Evolutionary conservation across 176 grass and related monocot species (phyloP), one percentile per base, ranked within the genome.

Genomic region (Aegilops speltoides): DNA sequence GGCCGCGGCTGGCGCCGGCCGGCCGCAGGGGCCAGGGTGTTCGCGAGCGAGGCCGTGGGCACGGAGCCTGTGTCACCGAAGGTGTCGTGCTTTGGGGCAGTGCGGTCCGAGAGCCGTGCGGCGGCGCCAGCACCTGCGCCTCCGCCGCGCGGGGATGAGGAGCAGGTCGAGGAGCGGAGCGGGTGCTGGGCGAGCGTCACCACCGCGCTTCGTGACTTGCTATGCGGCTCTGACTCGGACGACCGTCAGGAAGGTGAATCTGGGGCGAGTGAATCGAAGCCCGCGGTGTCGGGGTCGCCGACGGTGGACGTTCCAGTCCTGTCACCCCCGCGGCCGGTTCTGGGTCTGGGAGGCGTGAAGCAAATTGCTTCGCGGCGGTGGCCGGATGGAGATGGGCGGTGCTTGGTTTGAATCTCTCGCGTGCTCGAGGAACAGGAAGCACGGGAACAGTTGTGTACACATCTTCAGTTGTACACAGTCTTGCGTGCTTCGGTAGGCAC

Each of bases 41-140:
- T 87, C 75, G 80, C 89, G 45, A 87, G 89, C 67, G 89, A 90
- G 43, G 89, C 80, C 45, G 65, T 56, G 15, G 84, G 25, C 19
- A 31, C 66, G 57, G 80, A 91, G 75, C 89, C 85, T 9, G 60
- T 16, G 80, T 91, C 89, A 25, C 89, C 80, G 59, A 90, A 90
- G 75, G 89, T 90, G 67, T 91, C 85, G 6, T 87, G 85, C 75
- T 87, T 90, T 4, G 89, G 80, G 1, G 46, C 67, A 6, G 89
- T 87, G 0, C 84, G 60, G 43, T 26, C 80, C 33, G 80, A 83
- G 57, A 79, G 10, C 12, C 62, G 67, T 7, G 25, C 72, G 15
- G 2, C 77, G 22, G 10, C 46, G 12, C 2, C 7, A 0, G 40
- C 38, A 2, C 6, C 11, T 8, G 38, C 41, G 8, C 7, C 12